Conservation (phyloP, 306 rosid genomes). For the Cucurbita ficifolia region DNA sequence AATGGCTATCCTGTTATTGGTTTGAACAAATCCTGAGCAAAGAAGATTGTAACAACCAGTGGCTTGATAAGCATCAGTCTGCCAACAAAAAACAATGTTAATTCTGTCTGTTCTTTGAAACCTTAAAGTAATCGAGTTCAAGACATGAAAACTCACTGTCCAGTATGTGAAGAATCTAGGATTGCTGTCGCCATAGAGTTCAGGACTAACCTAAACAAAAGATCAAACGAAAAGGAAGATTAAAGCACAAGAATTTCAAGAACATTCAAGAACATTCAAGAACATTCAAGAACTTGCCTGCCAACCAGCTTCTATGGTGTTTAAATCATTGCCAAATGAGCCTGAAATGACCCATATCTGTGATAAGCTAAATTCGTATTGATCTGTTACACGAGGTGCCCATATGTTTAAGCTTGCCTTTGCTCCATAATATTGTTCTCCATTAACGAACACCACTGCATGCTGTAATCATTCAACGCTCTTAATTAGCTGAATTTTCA, state of each 20-base stretch:
- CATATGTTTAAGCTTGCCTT: slow-evolving; percentile 58
- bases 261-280: not conserved
- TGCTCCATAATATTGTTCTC: slow-evolving; percentile 69
- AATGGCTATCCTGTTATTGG: slow-evolving; percentile 51
- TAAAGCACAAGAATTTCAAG: not conserved
- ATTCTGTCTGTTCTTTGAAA: not conserved
- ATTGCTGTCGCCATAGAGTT: slow-evolving; percentile 55
- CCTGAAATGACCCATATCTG: slow-evolving; percentile 80
- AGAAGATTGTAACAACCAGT: slow-evolving; percentile 66
- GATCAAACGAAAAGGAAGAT: not conserved
- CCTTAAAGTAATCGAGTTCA: not conserved
- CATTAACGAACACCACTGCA: slow-evolving; percentile 95
- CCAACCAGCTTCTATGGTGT: slow-evolving; percentile 79
- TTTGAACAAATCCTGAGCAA: slow-evolving; percentile 66
- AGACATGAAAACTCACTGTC: slow-evolving; percentile 38
- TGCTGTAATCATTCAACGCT: slow-evolving; percentile 30
- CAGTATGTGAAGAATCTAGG: slow-evolving; percentile 73
- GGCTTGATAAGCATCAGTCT: slow-evolving; percentile 71
- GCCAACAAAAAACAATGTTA: not conserved
- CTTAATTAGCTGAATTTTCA: not conserved
- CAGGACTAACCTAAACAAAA: slow-evolving; percentile 52
- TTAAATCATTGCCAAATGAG: slow-evolving; percentile 54
- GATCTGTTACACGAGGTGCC: slow-evolving; percentile 46
- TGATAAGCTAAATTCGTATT: slow-evolving; percentile 54
- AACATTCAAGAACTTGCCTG: slow-evolving; percentile 24